These are phyloP conservation scores for Wickerhamiella siamensis DNA, from an alignment of 805 yeast genomes.

Conservation along the genomic window DNA sequence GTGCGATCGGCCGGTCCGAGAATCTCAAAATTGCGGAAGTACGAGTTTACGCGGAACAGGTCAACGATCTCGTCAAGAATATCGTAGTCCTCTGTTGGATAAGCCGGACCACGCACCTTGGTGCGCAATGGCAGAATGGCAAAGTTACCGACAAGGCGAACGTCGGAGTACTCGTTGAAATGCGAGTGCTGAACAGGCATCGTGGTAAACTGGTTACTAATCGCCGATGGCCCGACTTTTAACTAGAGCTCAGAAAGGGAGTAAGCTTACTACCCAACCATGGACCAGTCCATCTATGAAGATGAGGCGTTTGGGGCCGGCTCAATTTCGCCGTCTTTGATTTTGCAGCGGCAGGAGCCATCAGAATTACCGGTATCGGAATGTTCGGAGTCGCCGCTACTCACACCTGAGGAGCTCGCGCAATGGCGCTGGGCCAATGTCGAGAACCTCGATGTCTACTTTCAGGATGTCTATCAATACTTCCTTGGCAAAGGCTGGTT, in stretches of 20 bases:
- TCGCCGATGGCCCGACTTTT: too few species aligned
- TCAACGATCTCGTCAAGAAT: slow-evolving; percentile 84
- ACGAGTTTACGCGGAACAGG: slow-evolving; percentile 87
- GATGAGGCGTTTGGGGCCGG: slow-evolving; percentile 2
- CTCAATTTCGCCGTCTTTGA: slow-evolving; percentile 1
- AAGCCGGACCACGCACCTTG: slow-evolving; percentile 80
- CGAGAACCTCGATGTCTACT: slow-evolving; percentile 74
- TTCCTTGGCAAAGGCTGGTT: slow-evolving; percentile 73
- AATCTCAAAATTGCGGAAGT: slow-evolving; percentile 93
- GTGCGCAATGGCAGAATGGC: slow-evolving; percentile 78
- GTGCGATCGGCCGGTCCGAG: slow-evolving; percentile 90
- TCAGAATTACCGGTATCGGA: neutral
- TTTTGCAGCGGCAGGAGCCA: neutral
- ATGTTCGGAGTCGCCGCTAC: slow-evolving; percentile 4
- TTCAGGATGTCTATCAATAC: slow-evolving; percentile 68
- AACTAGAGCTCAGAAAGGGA: too few species aligned
- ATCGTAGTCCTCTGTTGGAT: slow-evolving; percentile 68
- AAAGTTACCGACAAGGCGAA: slow-evolving; percentile 53
- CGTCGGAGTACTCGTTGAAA: slow-evolving; percentile 18
- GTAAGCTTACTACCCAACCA: too few species aligned
- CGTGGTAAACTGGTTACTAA: too few species aligned
- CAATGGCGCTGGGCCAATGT: slow-evolving; percentile 95
- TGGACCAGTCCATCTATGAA: slow-evolving; percentile 12
- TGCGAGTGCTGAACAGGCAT: slow-evolving; percentile 23
- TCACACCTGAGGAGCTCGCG: slow-evolving; percentile 61